Conservation (phyloP, 257 asterid genomes). For the Gynochthodes officinalis region DNA sequence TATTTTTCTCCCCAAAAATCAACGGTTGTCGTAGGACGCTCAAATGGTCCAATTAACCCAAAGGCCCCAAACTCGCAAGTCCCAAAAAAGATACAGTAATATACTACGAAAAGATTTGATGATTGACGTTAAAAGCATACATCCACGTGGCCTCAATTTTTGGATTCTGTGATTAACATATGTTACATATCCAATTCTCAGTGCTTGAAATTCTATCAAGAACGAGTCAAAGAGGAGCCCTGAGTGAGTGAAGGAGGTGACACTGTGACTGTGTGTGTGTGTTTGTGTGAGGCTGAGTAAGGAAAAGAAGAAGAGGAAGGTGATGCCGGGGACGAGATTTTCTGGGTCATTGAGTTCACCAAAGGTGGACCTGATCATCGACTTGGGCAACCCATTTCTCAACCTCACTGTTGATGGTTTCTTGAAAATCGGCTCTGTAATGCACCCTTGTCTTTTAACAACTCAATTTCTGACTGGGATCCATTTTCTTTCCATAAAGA, state of each 20-base stretch:
- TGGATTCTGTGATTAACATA: not conserved
- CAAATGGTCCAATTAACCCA: too few species aligned
- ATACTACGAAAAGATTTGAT: too few species aligned
- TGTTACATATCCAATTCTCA: not conserved
- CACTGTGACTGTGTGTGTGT: not conserved
- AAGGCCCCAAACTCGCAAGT: too few species aligned
- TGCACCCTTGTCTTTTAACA: not conserved
- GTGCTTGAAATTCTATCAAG: not conserved
- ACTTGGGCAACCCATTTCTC: constrained; percentile 70
- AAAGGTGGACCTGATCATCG: constrained; percentile 50
- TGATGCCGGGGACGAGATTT: constrained; percentile 45
- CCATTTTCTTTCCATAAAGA: not conserved
- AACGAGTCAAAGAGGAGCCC: not conserved
- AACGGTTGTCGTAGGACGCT: too few species aligned
- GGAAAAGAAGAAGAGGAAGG: not conserved
- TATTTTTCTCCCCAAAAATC: too few species aligned
- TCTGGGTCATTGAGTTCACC: constrained; percentile 47
- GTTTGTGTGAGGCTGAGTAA: not conserved
- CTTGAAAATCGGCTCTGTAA: constrained; percentile 74
- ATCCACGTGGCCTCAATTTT: not conserved
- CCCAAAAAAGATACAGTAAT: too few species aligned
- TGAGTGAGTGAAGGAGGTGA: too few species aligned
- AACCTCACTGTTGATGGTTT: constrained; percentile 70
- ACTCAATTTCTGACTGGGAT: not conserved
- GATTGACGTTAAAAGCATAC: too few species aligned